These are phyloP conservation scores for Spongiforma sp. DNA, from an alignment of 1,284 basidiomycete genomes.

Conservation along the genomic window DNA sequence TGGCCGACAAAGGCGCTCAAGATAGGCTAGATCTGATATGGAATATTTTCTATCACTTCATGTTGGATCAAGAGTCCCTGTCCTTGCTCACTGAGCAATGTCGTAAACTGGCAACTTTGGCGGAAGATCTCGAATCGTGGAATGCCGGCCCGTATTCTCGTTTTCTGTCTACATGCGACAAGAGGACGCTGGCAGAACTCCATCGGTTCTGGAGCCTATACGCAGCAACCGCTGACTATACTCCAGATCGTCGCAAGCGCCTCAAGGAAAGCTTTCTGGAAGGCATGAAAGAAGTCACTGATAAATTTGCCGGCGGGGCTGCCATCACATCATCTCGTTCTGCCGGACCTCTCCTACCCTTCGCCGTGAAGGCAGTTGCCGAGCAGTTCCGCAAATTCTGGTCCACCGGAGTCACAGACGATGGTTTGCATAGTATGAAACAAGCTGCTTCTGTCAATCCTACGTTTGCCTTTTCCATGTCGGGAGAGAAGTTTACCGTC, in stretches of 20 bases:
- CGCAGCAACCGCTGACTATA: constrained; percentile 14
- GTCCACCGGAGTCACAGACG: constrained; percentile 47
- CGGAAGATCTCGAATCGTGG: constrained; percentile 48
- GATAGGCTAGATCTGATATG: constrained; percentile 41
- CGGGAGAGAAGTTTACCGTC: constrained; percentile 48
- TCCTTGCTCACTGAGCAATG: constrained; percentile 48
- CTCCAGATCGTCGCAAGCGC: constrained; percentile 20
- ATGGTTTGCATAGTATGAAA: constrained; percentile 20
- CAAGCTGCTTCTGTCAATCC: constrained; percentile 46
- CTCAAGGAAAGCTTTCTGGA: constrained; percentile 21
- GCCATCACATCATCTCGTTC: constrained; percentile 37
- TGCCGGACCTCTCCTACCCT: constrained; percentile 41
- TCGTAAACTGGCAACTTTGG: constrained; percentile 45
- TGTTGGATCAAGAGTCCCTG: constrained; percentile 48
- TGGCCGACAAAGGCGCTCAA: constrained; percentile 38
- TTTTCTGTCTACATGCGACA: constrained; percentile 43
- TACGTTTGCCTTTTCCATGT: constrained; percentile 49
- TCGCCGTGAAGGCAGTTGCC: constrained; percentile 18
- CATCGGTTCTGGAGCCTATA: constrained; percentile 51
- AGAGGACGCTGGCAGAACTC: constrained; percentile 46
- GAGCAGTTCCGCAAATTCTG: constrained; percentile 44
- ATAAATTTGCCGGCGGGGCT: not conserved
- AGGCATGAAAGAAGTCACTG: constrained; percentile 12
- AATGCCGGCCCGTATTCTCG: constrained; percentile 44
- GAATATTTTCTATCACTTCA: constrained; percentile 63